Evolutionary conservation across 2,329 filamentous ascomycete genomes (phyloP), one percentile per base, ranked within the genome.

Genomic region (Lasiodiplodia theobromae): DNA sequence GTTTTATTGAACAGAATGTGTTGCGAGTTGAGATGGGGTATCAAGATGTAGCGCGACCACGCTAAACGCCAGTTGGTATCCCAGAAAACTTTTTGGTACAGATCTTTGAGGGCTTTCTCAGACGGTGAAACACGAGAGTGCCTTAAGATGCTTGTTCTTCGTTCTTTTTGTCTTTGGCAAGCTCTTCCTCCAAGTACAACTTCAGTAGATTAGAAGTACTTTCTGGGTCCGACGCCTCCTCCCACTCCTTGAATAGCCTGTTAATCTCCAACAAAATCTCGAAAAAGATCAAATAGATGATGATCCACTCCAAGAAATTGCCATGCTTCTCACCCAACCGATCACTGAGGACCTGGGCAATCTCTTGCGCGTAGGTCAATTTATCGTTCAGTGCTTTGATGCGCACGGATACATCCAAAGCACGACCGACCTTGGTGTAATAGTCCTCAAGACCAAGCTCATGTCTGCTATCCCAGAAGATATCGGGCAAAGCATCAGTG

Each of bases 351-450:
- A 98, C 94, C 65, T 86, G 92, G 7, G 96, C 94, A 78, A 97
- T 97, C 79, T 98, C 95, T 76, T 96, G 92, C 0, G 95, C 96
- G 78, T 99, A 98, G 76, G 97, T 95, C 88, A 99, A 96, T 83
- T 97, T 97, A 82, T 97, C 93, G 78, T 99, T 99, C 73, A 98
- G 82, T 21, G 93, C 90, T 74, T 92, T 92, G 81, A 98, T 98
- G 63, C 96, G 88, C 31, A 96, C 92, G 40, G 92, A 92, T 28
- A 98, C 94, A 79, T 98, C 96, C 44, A 99, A 86, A 0, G 94
- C 93, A 67, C 91, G 89, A 51, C 95, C 94, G 51, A 97, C 93
- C 79, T 96, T 92, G 73, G 97, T 94, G 79, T 98, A 99, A 82
- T 97, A 98, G 37, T 91, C 92, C 79, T 97, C 96, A 2, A 99